Evolutionary conservation across 768 basidiomycete species (phyloP), one percentile per base, ranked within the genome.

Genomic region (Termitomyces sp.): DNA sequence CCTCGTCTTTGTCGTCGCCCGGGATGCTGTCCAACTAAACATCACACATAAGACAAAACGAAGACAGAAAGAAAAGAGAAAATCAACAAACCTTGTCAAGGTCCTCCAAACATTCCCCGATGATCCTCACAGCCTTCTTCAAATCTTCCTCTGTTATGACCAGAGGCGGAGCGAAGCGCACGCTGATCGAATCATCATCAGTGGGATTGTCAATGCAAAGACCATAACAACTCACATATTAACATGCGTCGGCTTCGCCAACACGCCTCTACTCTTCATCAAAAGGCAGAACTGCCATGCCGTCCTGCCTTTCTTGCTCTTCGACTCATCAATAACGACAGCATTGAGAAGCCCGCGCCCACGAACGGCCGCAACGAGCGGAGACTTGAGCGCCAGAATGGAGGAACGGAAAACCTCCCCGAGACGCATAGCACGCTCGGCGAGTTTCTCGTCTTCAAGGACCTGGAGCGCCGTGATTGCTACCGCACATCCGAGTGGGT

Each of bases 261-360:
- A 77, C 59, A 98, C 84, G 4, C 95, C 94, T 50, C 92, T 84
- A 66, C 87, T 88, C 87, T 96, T 96, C 73, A 98, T 75, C 69
- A 98, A 73, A 70, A 98, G 71, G 75, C 97, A 98, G 57, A 98
- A 80, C 72, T 98, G 93, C 97, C 96, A 99, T 5, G 96, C 97
- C 1, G 91, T 88, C 55, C 94, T 79, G 15, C 91, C 89, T 74
- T 85, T 90, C 51, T 64, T 73, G 67, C 90, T 93, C 78, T 84
- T 84, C 62, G 76, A 73, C 78, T 98, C 94, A 69, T 98, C 88
- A 59, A 98, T 93, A 29, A 98, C 91, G 32, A 99, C 81, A 8
- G 96, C 96, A 71, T 98, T 98, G 66, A 99, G 77, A 60, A 99
- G 75, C 0, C 96, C 96, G 62, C 85, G 81, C 5, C 95, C 96